Base-by-base conservation (phyloP, 2,329 filamentous ascomycete species). In the Aspergillus fructus region DNA sequence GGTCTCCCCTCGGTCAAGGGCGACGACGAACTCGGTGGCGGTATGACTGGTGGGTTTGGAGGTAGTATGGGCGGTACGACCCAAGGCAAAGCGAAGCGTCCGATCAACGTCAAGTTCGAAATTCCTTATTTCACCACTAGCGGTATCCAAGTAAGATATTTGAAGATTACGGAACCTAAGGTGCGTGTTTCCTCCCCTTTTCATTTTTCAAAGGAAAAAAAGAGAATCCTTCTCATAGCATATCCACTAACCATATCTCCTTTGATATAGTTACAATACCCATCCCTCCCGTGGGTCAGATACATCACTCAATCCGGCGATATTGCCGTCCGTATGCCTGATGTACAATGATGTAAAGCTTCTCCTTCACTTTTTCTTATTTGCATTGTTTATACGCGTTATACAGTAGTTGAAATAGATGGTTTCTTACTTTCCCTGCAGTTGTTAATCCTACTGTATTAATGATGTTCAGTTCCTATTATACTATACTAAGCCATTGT, bases 81-180 rank as follows among this genome's bases (percentile, higher is more conserved):
- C n/a, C 83, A 86, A 4, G 88, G 86, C 58, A 97, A 97, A 79
- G 90, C 90, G 19, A 99, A 97, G 83, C 82, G 94, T 66, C 94
- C 94, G 1, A 99, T 99, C 70, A 93, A 93, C 75, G 94, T 99
- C 79, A 99, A 99, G 80, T 99, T 99, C 74, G 94, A 99, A 81
- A 99, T 99, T 71, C 94, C 94, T n/a, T 99, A 99, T 78, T 99
- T 99, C 74, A 99, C 94, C n/a, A 99, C 96, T 3, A 96, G 90
- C 78, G 94, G 94, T 63, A 99, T 99, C 66, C 96, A 99, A 77
- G 94, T 99, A 69, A 86, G 94, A 70, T 99, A 99, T 76, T 78
- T 99, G 75, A 99, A 99, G 84, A 99, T 99, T 71, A 97, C 96
- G 63, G 94, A 99, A 78, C 94, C 94, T 47, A 99, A 99, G 91